A percentile compares a stretch with the other conserved stretches of the same genome.
phyloP scores from a whole-genome alignment of 2,329 filamentous ascomycete species.

The Dendryphion nanum region DNA sequence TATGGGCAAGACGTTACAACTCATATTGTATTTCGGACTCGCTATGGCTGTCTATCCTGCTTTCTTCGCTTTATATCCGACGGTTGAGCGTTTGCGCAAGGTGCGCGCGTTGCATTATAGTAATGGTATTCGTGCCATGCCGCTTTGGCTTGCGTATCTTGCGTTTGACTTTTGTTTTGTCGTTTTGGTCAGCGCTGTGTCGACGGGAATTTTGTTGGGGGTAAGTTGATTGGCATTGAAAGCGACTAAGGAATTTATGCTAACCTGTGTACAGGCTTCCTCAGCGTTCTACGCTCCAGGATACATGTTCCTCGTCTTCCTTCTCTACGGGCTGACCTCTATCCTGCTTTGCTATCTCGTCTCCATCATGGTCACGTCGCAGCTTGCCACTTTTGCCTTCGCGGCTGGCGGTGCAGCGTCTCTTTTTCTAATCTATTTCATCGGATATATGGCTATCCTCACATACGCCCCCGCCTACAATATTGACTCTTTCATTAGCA shows the following conservation, averaged over 20 bases:
- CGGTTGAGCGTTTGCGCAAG: conserved; percentile 74
- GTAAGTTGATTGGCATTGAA: conserved; percentile 15
- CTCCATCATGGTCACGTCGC: conserved; percentile 75
- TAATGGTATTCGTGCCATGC: conserved; percentile 79
- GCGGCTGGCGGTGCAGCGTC: conserved; percentile 71
- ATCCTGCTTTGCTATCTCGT: conserved; percentile 76
- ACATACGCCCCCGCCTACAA: conserved; percentile 70
- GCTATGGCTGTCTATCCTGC: conserved; percentile 76
- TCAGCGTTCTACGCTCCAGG: conserved; percentile 73
- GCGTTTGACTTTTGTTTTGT: conserved; percentile 78
- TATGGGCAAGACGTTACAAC: conserved; percentile 71
- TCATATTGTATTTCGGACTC: conserved; percentile 79
- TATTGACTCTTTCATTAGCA: conserved; percentile 65
- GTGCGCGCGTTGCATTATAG: conserved; percentile 87
- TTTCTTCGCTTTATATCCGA: conserved; percentile 87
- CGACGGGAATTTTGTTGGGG: conserved; percentile 67
- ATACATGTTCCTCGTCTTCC: conserved; percentile 78
- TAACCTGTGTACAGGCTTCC: conserved; percentile 43
- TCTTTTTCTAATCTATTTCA: conserved; percentile 50
- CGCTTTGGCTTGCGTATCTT: conserved; percentile 82
- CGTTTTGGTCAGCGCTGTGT: conserved; percentile 63
- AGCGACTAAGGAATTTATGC: conserved; percentile 1
- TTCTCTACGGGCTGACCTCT: conserved; percentile 77
- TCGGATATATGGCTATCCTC: conserved; percentile 56
- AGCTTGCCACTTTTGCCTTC: conserved; percentile 81